phyloP scores from a whole-genome alignment of 2,329 filamentous ascomycete species.

The Fusarium sp. region DNA sequence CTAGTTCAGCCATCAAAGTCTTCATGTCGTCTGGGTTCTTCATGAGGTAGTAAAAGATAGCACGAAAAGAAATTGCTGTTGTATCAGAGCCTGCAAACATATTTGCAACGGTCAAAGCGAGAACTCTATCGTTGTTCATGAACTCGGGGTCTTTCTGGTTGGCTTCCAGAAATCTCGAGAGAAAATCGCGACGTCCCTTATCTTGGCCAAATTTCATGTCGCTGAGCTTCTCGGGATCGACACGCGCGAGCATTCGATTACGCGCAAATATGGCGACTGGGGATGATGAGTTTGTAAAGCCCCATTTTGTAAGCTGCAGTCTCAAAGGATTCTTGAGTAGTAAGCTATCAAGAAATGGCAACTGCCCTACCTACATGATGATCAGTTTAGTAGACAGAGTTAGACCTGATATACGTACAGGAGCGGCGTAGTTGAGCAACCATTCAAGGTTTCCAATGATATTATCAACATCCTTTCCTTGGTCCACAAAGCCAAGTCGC shows the following conservation, averaged over 20 bases:
- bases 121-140: slow-evolving; percentile 19
- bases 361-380: not conserved
- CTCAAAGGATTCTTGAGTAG: slow-evolving; percentile 12
- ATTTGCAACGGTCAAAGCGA: slow-evolving; percentile 27
- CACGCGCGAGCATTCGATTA: not conserved
- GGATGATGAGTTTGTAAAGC: slow-evolving; percentile 1
- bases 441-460: slow-evolving; percentile 34
- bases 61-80: slow-evolving; percentile 27
- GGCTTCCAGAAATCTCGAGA: slow-evolving; percentile 28
- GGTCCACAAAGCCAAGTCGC: slow-evolving; percentile 31
- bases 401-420: not conserved
- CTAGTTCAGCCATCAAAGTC: slow-evolving; percentile 70
- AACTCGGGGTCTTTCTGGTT: slow-evolving; percentile 23
- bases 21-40: slow-evolving; percentile 51
- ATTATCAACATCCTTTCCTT: slow-evolving; percentile 25
- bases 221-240: not conserved
- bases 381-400: not conserved
- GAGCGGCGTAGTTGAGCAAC: slow-evolving; percentile 32
- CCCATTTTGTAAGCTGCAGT: not conserved
- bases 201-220: not conserved
- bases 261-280: not conserved
- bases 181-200: slow-evolving; percentile 2
- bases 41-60: slow-evolving; percentile 31
- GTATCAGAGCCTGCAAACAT: slow-evolving; percentile 40
- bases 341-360: slow-evolving; percentile 4